Conservation (phyloP, 2,329 filamentous ascomycete species). For the Lasiodiplodia gonubiensis region DNA sequence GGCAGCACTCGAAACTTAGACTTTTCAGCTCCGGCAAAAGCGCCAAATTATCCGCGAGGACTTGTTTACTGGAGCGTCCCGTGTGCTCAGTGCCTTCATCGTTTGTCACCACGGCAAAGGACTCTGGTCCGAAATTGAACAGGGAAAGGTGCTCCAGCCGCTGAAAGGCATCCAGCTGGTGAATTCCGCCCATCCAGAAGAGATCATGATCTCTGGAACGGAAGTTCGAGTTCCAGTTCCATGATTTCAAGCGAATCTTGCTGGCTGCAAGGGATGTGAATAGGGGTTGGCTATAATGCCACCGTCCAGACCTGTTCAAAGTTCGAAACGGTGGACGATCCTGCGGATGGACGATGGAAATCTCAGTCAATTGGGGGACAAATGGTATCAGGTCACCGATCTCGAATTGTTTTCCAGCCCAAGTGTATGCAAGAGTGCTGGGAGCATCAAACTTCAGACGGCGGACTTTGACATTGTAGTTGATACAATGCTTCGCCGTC, state of each 20-base stretch:
- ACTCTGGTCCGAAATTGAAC: slow-evolving; percentile 41
- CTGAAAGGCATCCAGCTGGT: slow-evolving; percentile 51
- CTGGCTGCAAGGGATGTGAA: slow-evolving; percentile 66
- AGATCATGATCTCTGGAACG: slow-evolving; percentile 37
- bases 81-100: slow-evolving; percentile 37
- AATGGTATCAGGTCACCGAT: slow-evolving; percentile 64
- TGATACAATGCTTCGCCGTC: slow-evolving; percentile 44
- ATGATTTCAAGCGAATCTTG: slow-evolving; percentile 54
- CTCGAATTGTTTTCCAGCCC: slow-evolving; percentile 60
- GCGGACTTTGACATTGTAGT: slow-evolving; percentile 75
- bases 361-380: slow-evolving; percentile 69
- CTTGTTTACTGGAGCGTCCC: slow-evolving; percentile 47
- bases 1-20: slow-evolving; percentile 76
- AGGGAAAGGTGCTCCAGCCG: slow-evolving; percentile 43
- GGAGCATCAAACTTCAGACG: slow-evolving; percentile 72
- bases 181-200: slow-evolving; percentile 50
- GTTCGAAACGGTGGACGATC: slow-evolving; percentile 70
- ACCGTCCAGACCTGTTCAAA: slow-evolving; percentile 51
- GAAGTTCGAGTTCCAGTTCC: slow-evolving; percentile 63
- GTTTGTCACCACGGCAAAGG: not conserved
- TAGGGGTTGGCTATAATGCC: slow-evolving; percentile 71
- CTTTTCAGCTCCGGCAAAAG: slow-evolving; percentile 69
- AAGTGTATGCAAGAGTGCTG: slow-evolving; percentile 60
- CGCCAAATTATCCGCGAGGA: slow-evolving; percentile 56
- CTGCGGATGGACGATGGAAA: slow-evolving; percentile 74